Base-by-base conservation (phyloP, 225 moss, liverwort and hornwort species). In the Pleurozium schreberi region DNA sequence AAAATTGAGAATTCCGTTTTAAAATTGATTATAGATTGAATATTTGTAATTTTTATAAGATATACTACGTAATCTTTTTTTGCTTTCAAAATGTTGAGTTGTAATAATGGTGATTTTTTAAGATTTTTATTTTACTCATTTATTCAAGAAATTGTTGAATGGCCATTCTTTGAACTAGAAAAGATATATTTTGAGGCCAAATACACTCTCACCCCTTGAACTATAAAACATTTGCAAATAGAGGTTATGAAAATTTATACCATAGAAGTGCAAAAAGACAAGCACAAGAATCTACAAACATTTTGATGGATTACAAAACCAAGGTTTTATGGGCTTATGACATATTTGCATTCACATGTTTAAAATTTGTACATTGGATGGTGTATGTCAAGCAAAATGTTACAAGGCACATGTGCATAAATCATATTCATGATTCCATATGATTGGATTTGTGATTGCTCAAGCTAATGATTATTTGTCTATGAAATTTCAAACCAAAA, bases 191-290 rank as follows among this genome's bases (percentile, higher is more conserved):
- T 47, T 20, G 31, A 75, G 3, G 21, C 7, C 75, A 49, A 49
- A 49, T 2, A 49, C 49, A 33, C 2, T 75, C 20, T 33, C 31
- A 34, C 6, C 34, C 34, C 4, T 33, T 20, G 6, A 75, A 34
- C 21, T 8, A 36, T 50, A 76, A 5, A 52, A 34, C 11, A 19
- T 52, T 52, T 36, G 18, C 33, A 75, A 31, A 33, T 6, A 49
- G 33, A 49, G 12, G 12, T 33, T 49, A 6, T 49, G 4, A 20
- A 47, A 30, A 9, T 16, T 73, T 45, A 18, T 74, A 0, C 1
- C 0, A 0, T 6, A 45, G 2, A 6, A 45, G 4, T 42, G 11
- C 8, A 45, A 45, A 45, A 15, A 6, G n/a, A 45, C 3, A 0
- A 45, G 30, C 1, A 45, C 4, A 47, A 49, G 47, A 47, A 4